phyloP scores from a whole-genome alignment of 352 stramenopile genomes.

The Globisporangium ultimum region DNA sequence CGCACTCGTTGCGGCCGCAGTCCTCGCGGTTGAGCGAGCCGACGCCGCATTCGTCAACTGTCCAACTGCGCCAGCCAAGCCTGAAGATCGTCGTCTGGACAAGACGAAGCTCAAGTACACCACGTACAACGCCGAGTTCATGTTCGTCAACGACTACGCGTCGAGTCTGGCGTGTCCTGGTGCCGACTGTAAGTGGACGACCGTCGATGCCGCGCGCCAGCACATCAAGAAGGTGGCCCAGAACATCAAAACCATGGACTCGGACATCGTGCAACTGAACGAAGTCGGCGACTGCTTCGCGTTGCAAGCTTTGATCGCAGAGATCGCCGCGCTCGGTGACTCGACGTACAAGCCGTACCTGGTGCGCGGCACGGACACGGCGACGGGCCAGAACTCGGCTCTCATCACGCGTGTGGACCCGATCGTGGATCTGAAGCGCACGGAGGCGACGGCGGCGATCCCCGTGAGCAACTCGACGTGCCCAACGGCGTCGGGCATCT shows the following conservation, averaged over 20 bases:
- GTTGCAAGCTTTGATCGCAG: constrained; percentile 42
- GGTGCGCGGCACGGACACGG: constrained; percentile 49
- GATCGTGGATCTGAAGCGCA: constrained; percentile 38
- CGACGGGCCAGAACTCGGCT: constrained; percentile 64
- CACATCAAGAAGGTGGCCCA: constrained; percentile 54
- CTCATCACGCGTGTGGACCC: constrained; percentile 67
- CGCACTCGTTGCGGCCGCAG: too few species aligned
- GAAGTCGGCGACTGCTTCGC: constrained; percentile 59
- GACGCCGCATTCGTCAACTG: constrained; percentile 16
- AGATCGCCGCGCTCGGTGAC: constrained; percentile 43
- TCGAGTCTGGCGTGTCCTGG: constrained; percentile 36
- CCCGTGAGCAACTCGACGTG: constrained; percentile 58
- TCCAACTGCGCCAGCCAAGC: constrained; percentile 19
- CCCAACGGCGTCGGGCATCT: constrained; percentile 31
- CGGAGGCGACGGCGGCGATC: constrained; percentile 24
- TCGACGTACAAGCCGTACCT: constrained; percentile 63
- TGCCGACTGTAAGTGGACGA: constrained; percentile 51
- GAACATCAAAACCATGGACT: constrained; percentile 41
- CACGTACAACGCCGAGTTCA: constrained; percentile 42
- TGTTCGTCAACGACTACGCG: constrained; percentile 43
- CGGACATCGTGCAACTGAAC: constrained; percentile 64
- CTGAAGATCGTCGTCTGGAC: constrained; percentile 25
- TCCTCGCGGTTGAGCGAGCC: too few species aligned
- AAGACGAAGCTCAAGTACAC: constrained; percentile 29
- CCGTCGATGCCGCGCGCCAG: constrained; percentile 24